These are phyloP conservation scores for Erysimum cheiri DNA, from an alignment of 441 rosid genomes.

Conservation along the genomic window DNA sequence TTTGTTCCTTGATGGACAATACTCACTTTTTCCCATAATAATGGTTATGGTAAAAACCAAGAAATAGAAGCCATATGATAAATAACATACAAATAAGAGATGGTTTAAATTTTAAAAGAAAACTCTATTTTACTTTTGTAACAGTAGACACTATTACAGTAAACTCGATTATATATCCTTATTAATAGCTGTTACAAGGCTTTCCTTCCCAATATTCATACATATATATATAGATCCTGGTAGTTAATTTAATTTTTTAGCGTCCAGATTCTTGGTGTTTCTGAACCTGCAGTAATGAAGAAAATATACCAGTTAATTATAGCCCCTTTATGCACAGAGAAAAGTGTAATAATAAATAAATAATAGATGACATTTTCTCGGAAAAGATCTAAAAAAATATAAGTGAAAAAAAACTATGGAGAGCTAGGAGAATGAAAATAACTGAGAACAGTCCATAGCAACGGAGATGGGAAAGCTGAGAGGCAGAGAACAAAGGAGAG, in stretches of 20 bases:
- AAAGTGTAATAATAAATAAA: background rate
- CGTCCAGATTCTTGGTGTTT: slow-evolving; percentile 13
- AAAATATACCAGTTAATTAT: background rate
- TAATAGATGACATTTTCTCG: background rate
- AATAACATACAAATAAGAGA: background rate
- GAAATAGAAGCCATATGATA: background rate
- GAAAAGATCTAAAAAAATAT: background rate
- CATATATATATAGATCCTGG: background rate
- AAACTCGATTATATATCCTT: slow-evolving; percentile 13
- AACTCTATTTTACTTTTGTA: background rate
- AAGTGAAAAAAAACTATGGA: background rate
- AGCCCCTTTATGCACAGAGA: background rate
- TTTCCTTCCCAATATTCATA: background rate
- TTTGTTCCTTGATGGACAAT: slow-evolving; percentile 11
- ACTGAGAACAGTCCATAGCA: slow-evolving; percentile 45
- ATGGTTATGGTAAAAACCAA: slow-evolving; percentile 7
- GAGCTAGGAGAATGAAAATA: slow-evolving; percentile 16
- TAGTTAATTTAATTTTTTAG: slow-evolving; percentile 11
- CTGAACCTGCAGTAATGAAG: slow-evolving; percentile 39
- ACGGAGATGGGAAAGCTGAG: slow-evolving; percentile 48
- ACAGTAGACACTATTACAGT: slow-evolving; percentile 9
- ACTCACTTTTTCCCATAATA: background rate
- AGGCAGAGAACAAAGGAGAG: slow-evolving; percentile 36
- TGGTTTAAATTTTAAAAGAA: slow-evolving; percentile 3
- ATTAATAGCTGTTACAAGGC: slow-evolving; percentile 9